phyloP scores from a whole-genome alignment of 352 stramenopile genomes.

The Thraustochytrium striatum region DNA sequence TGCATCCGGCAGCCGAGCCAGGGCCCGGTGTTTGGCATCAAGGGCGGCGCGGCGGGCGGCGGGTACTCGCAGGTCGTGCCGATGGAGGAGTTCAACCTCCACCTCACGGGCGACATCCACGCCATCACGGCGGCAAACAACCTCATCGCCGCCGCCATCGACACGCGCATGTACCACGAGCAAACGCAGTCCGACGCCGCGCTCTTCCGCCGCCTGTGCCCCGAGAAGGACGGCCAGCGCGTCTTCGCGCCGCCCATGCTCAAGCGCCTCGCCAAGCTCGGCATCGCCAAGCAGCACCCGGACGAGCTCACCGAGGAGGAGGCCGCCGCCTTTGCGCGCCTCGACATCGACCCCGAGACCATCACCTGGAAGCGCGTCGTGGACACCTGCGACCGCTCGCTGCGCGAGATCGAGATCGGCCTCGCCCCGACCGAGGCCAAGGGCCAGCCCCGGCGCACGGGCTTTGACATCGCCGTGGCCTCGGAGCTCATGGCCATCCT shows the following conservation, averaged over 20 bases:
- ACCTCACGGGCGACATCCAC: conserved; percentile 97
- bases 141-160: conserved; percentile 91
- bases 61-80: conserved; percentile 83
- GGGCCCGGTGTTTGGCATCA: conserved; percentile 97
- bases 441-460: conserved; percentile 66
- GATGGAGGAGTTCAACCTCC: conserved; percentile 99
- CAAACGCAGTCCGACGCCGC: conserved; percentile 68
- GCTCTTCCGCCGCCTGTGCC: conserved; percentile 75
- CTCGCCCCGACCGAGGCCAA: conserved; percentile 79
- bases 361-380: conserved; percentile 91
- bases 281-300: conserved; percentile 83
- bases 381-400: conserved; percentile 93
- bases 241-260: conserved; percentile 84
- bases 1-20: conserved; percentile 96
- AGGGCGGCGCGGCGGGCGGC: conserved; percentile 80
- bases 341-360: conserved; percentile 90
- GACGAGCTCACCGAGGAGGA: conserved; percentile 89
- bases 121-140: conserved; percentile 97
- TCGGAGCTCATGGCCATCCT: conserved; percentile 98
- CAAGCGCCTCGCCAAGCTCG: conserved; percentile 86
- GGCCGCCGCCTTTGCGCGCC: conserved; percentile 78
- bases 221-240: conserved; percentile 70
- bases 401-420: conserved; percentile 83
- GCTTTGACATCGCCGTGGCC: conserved; percentile 90
- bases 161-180: conserved; percentile 97